Evolutionary conservation across 1,284 basidiomycete genomes (phyloP), one percentile per base, ranked within the genome.

Genomic region (Apiotrichum veenhuisii): DNA sequence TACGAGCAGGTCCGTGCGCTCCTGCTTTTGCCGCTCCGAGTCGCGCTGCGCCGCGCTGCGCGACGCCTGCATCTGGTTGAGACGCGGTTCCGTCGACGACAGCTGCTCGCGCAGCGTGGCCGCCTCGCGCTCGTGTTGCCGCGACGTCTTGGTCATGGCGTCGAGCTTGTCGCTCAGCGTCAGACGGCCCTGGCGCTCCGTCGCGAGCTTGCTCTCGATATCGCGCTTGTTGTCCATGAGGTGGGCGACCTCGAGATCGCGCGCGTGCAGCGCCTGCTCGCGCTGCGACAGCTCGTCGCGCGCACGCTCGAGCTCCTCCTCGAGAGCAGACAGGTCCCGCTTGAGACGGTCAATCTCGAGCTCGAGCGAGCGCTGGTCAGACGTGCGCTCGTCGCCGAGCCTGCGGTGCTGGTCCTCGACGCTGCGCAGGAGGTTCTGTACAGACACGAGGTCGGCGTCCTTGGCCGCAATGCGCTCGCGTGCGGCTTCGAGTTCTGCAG

Each of bases 91-190:
- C 44, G 97, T 79, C 50, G 91, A 87, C 26, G 83, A 80, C 2
- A 87, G 79, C 48, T 84, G 84, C 8, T 83, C 76, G 56, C 84
- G 85, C 44, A 85, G 80, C 0, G 70, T 72, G 5, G 78, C 77
- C 8, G 85, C 74, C 61, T 94, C 89, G 0, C 80, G 75, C 68
- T 93, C 88, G 2, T 85, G 81, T 42, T 80, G 78, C 74, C 82
- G 86, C 67, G 88, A 69, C 53, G 72, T 80, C 49, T 81, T 81
- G 64, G 87, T 84, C 7, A 84, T 80, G 1, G 69, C 67, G 66
- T 94, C 91, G n/a, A 94, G 80, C 80, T 91, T 93, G 78, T 95
- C 92, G 0, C 87, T 83, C 2, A 91, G 73, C 65, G 91, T 88
- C 49, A 95, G 77, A 45, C 89, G 79, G 15, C 89, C 86, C 74